Evolutionary conservation across 305 asterid genomes (phyloP).

Genomic region (Fraxinus angustifolia): DNA sequence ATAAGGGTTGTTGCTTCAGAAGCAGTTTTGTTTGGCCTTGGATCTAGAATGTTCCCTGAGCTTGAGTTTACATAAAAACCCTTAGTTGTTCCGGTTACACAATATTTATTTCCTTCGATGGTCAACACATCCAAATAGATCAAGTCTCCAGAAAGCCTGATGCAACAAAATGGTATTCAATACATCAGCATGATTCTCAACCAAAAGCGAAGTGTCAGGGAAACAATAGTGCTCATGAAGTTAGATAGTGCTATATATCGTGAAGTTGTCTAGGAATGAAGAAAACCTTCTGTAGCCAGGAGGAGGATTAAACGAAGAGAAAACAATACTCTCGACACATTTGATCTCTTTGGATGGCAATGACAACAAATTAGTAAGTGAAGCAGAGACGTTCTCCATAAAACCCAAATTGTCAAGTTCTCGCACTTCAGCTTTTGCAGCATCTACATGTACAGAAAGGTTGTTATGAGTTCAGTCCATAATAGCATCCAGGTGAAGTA

Average conservation of each 20-base stretch:
- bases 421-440: constrained; percentile 51
- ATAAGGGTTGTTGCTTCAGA: constrained; percentile 71
- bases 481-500: not conserved
- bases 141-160: constrained; percentile 87
- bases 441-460: constrained; percentile 42
- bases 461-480: constrained; percentile 6
- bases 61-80: constrained; percentile 73
- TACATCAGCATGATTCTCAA: constrained; percentile 12
- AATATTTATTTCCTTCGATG: constrained; percentile 69
- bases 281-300: constrained; percentile 80
- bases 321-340: constrained; percentile 66
- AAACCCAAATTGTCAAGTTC: constrained; percentile 67
- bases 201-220: not conserved
- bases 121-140: constrained; percentile 79
- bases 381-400: constrained; percentile 59
- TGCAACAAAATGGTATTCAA: constrained; percentile 28
- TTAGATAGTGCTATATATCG: not conserved
- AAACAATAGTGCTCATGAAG: not conserved
- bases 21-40: constrained; percentile 55
- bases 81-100: constrained; percentile 78
- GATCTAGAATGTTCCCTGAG: constrained; percentile 62
- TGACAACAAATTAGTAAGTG: constrained; percentile 56
- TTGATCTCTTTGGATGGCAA: constrained; percentile 64
- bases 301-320: constrained; percentile 85
- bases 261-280: not conserved